Conservation (phyloP, 2,329 filamentous ascomycete genomes). For the Trichoderma sp. region DNA sequence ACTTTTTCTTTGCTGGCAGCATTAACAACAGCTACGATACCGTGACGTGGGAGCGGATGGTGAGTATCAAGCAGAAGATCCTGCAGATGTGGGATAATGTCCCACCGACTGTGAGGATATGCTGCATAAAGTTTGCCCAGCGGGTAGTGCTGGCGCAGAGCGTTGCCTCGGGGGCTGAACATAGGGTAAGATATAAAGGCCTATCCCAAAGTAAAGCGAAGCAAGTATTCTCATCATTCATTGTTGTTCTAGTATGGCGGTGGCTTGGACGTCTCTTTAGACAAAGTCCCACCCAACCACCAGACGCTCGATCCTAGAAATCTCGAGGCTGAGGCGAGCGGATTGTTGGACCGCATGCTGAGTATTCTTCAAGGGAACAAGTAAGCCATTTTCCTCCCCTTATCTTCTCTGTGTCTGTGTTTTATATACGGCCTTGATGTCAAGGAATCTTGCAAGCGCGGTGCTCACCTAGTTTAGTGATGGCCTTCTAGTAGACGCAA, state of each 20-base stretch:
- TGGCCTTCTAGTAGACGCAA: conserved; percentile 85
- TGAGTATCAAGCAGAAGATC: conserved; percentile 85
- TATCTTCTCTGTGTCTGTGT: conserved; percentile 26
- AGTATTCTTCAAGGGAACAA: conserved; percentile 82
- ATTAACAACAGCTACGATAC: conserved; percentile 84
- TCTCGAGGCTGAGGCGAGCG: conserved; percentile 90
- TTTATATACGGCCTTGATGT: neutral
- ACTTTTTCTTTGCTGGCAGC: conserved; percentile 53
- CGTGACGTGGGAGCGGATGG: conserved; percentile 85
- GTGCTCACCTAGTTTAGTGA: conserved; percentile 60
- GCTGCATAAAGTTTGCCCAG: conserved; percentile 97
- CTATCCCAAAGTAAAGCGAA: neutral
- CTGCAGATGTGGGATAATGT: conserved; percentile 85
- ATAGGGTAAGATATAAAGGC: conserved; percentile 65
- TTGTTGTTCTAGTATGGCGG: conserved; percentile 47
- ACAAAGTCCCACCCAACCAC: conserved; percentile 83
- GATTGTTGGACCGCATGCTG: conserved; percentile 86
- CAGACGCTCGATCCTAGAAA: conserved; percentile 76
- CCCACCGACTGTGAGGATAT: conserved; percentile 76
- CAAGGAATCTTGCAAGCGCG: neutral
- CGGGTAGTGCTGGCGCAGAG: conserved; percentile 91
- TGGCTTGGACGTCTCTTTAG: conserved; percentile 76
- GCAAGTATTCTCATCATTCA: conserved; percentile 33
- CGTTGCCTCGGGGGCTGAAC: conserved; percentile 77
- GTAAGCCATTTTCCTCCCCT: conserved; percentile 52